Evolutionary conservation across 768 basidiomycete genomes (phyloP).

Genomic region (Russula abietina): DNA sequence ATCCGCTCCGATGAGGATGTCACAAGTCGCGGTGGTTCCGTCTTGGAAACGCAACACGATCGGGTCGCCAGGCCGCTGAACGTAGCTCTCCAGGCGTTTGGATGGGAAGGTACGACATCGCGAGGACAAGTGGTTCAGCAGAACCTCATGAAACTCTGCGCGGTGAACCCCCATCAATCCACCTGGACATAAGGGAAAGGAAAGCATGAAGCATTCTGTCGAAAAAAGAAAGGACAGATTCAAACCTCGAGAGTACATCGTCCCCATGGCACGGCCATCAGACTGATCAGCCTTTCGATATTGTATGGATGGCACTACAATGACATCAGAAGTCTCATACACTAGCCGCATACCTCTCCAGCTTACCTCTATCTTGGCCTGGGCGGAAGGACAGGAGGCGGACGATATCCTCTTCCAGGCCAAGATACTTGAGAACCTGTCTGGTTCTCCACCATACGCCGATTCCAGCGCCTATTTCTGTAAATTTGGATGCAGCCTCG

Average conservation of each 20-base stretch:
- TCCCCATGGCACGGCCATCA: conserved; percentile 46
- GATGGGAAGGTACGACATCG: conserved; percentile 44
- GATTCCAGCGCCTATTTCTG: no score
- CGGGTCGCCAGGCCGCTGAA: conserved; percentile 34
- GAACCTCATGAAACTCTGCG: conserved; percentile 56
- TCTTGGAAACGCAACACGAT: conserved; percentile 56
- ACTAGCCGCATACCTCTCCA: neutral
- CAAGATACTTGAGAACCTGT: conserved; percentile 28
- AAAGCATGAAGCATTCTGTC: neutral
- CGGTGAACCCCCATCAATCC: conserved; percentile 47
- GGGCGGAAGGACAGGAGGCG: conserved; percentile 27
- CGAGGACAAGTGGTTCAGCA: conserved; percentile 43
- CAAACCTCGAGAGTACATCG: conserved; percentile 52
- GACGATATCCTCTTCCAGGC: conserved; percentile 29
- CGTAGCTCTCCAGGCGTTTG: conserved; percentile 56
- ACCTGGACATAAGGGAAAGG: conserved; percentile 21
- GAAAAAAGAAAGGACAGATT: neutral
- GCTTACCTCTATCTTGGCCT: conserved; percentile 19
- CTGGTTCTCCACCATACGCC: conserved; percentile 38
- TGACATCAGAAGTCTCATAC: neutral
- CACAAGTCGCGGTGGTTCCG: conserved; percentile 52
- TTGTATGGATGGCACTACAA: conserved; percentile 44
- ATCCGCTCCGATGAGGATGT: conserved; percentile 68
- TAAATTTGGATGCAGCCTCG: no score
- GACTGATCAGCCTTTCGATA: conserved; percentile 59